Evolutionary conservation across 495 filamentous ascomycete species (phyloP).

Genomic region (Lophiostoma macrostomum): DNA sequence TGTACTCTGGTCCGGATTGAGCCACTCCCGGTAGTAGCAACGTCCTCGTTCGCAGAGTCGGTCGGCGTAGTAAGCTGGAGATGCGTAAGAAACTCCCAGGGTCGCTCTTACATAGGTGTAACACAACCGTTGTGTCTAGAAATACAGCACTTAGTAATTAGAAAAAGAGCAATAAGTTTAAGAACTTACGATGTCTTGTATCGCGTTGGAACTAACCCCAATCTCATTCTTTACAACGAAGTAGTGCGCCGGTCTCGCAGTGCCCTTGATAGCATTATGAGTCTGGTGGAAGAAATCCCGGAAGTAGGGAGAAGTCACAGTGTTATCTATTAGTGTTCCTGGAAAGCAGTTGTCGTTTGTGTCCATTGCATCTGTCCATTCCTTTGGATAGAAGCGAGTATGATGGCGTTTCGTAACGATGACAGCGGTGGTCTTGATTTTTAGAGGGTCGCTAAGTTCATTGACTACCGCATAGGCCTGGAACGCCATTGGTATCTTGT

Average conservation of each 20-base stretch:
- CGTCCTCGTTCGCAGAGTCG: slow-evolving; percentile 38
- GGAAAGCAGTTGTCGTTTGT: background rate
- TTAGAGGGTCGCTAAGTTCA: background rate
- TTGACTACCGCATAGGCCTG: too few relatives aligned
- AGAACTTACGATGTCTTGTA: background rate
- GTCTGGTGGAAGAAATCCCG: slow-evolving; percentile 10
- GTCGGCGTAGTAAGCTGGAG: slow-evolving; percentile 39
- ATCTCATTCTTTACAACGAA: slow-evolving; percentile 13
- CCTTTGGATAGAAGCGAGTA: slow-evolving; percentile 5
- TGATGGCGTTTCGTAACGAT: slow-evolving; percentile 9
- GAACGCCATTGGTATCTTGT: background rate
- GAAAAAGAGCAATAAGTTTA: too few relatives aligned
- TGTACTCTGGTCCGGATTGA: too few relatives aligned
- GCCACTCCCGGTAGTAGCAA: slow-evolving; percentile 26
- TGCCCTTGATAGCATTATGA: slow-evolving; percentile 10
- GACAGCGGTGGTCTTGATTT: background rate
- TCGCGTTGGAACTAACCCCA: background rate
- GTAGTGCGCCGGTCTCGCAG: slow-evolving; percentile 21
- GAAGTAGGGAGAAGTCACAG: slow-evolving; percentile 5
- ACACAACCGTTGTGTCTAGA: slow-evolving; percentile 33
- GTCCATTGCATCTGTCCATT: background rate
- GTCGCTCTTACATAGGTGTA: slow-evolving; percentile 37
- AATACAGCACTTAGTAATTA: background rate
- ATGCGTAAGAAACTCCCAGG: slow-evolving; percentile 32
- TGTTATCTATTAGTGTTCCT: slow-evolving; percentile 1